Evolutionary conservation across 2,329 filamentous ascomycete species (phyloP).

Genomic region (Beauveria scarabaeidicola): DNA sequence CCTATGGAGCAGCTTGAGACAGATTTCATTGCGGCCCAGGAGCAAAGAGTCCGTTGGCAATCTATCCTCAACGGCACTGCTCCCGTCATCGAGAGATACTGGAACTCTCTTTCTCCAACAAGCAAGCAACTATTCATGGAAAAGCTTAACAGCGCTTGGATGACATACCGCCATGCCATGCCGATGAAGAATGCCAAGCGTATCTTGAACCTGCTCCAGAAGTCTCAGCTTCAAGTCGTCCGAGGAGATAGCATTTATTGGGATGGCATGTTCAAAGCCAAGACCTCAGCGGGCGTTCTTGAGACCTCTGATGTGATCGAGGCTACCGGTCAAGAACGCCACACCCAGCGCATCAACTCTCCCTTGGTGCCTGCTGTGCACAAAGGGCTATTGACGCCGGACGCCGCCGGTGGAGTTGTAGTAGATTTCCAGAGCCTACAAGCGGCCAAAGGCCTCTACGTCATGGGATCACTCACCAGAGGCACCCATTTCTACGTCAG

Average conservation of each 20-base stretch:
- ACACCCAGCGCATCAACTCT: constrained; percentile 2
- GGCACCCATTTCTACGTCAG: constrained; percentile 12
- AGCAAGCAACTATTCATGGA: constrained; percentile 8
- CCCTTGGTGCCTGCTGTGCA: constrained; percentile 1
- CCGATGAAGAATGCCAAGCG: constrained; percentile 5
- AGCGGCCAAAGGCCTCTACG: neutral
- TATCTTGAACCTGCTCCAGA: neutral
- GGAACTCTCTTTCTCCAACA: neutral
- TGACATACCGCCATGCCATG: constrained; percentile 11
- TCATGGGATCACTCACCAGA: constrained; percentile 6
- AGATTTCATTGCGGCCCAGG: neutral
- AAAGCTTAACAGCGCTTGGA: constrained; percentile 9
- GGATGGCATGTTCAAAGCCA: constrained; percentile 5
- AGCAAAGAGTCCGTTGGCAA: constrained; percentile 3
- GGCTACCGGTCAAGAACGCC: constrained; percentile 4
- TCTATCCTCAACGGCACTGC: constrained; percentile 6
- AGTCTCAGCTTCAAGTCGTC: constrained; percentile 3
- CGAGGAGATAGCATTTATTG: neutral
- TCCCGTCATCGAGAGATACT: constrained; percentile 8
- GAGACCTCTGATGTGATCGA: constrained; percentile 5
- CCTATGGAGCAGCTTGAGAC: constrained; percentile 1
- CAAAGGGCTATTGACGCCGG: constrained; percentile 1
- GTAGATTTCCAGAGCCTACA: constrained; percentile 8
- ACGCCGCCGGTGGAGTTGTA: constrained; percentile 3
- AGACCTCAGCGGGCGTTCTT: neutral